Percentiles rank a stretch among this genome's conserved stretches.
These are phyloP conservation scores for Metschnikowia arizonensis DNA, from an alignment of 805 yeast genomes.

Conservation along the genomic window DNA sequence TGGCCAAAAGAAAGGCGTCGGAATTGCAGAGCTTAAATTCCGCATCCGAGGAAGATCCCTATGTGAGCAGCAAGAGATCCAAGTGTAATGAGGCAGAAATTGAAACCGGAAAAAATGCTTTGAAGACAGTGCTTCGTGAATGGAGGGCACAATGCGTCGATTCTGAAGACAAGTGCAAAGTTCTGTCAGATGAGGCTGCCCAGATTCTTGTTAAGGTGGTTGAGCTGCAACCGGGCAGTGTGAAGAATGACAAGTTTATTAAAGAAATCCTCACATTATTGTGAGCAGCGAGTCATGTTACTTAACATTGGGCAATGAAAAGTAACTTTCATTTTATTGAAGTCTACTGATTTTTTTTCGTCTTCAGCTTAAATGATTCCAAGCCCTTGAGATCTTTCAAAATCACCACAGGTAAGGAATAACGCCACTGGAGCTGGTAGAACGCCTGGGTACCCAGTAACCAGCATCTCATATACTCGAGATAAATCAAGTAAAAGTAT, in stretches of 20 bases:
- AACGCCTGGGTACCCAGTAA: constrained; percentile 53
- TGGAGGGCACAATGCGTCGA: constrained; percentile 50
- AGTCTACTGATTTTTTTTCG: constrained; percentile 8
- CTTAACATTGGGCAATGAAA: not conserved
- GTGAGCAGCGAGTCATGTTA: constrained; percentile 11
- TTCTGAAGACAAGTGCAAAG: constrained; percentile 19
- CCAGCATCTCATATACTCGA: constrained; percentile 69
- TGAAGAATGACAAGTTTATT: constrained; percentile 38
- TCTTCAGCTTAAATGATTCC: constrained; percentile 7
- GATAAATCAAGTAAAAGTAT: constrained; percentile 74
- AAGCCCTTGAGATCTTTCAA: constrained; percentile 16
- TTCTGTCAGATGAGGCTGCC: constrained; percentile 38
- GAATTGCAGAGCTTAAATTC: constrained; percentile 65
- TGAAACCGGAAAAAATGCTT: constrained; percentile 47
- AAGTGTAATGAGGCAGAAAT: constrained; percentile 53
- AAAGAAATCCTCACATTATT: constrained; percentile 42
- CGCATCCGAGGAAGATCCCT: constrained; percentile 34
- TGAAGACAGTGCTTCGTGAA: constrained; percentile 45
- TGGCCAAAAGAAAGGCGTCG: constrained; percentile 93
- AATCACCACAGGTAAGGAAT: constrained; percentile 27
- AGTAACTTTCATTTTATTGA: not conserved
- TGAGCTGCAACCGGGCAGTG: constrained; percentile 18
- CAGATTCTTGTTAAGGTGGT: constrained; percentile 36
- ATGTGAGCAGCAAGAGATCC: constrained; percentile 44
- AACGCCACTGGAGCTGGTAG: constrained; percentile 56